These are phyloP conservation scores for Wickerhamomyces bisporus DNA, from an alignment of 805 yeast species.

Conservation along the genomic window DNA sequence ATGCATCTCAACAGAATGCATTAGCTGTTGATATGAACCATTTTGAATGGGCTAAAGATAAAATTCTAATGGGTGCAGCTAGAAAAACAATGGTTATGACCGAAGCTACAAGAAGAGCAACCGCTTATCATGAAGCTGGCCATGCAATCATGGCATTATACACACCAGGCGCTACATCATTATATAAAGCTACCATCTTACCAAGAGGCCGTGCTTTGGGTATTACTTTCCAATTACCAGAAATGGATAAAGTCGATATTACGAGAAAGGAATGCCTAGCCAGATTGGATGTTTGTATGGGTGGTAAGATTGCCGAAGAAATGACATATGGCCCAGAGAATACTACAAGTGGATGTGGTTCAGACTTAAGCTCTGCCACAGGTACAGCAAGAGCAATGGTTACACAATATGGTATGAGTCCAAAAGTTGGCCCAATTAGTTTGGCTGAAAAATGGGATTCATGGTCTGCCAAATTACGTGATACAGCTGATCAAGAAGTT, in stretches of 20 bases:
- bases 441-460: slow-evolving; percentile 88
- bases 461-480: slow-evolving; percentile 88
- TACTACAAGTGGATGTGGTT: slow-evolving; percentile 93
- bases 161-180: slow-evolving; percentile 89
- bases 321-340: slow-evolving; percentile 84
- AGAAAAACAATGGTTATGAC: slow-evolving; percentile 97
- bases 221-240: slow-evolving; percentile 95
- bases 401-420: slow-evolving; percentile 94
- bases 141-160: slow-evolving; percentile 98
- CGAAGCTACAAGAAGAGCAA: slow-evolving; percentile 86
- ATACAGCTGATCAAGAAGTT: slow-evolving; percentile 90
- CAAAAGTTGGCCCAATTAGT: slow-evolving; percentile 86
- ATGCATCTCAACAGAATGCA: slow-evolving; percentile 91
- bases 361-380: slow-evolving; percentile 88
- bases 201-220: slow-evolving; percentile 98
- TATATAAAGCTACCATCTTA: slow-evolving; percentile 93
- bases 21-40: slow-evolving; percentile 85
- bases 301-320: slow-evolving; percentile 97
- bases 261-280: slow-evolving; percentile 88
- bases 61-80: slow-evolving; percentile 96
- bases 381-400: slow-evolving; percentile 95
- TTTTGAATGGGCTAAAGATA: slow-evolving; percentile 99
- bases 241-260: slow-evolving; percentile 95
- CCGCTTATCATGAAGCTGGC: slow-evolving; percentile 99
- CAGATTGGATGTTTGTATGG: slow-evolving; percentile 95